Evolutionary conservation across 306 rosid species (phyloP), one percentile per base, ranked within the genome.

Genomic region (Urtica urens): DNA sequence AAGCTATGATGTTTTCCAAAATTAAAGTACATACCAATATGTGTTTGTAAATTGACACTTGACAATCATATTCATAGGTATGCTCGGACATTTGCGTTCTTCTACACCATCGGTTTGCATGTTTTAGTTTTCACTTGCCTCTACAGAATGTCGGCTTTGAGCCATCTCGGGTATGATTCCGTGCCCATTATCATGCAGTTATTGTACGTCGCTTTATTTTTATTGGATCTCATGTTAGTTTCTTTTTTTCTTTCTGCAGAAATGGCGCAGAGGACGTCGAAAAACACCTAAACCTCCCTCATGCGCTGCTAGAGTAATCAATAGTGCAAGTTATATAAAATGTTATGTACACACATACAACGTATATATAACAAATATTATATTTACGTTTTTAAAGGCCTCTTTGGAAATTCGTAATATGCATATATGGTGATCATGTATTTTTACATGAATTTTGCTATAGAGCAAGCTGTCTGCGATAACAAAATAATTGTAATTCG

Each of bases 81-180:
- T 72, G 97, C 95, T 44, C 84, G 97, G 49, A 69, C 95, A 23
- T 90, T 84, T 49, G 95, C 93, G 23, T 90, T 90, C 81, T 90
- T 90, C 73, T 90, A 90, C 69, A 84, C 95, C 26, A 90, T 88
- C 19, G 97, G 94, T 38, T 67, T 84, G 80, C 97, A 90, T 58
- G 38, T 84, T 40, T 71, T 90, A 70, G 93, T 84, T 50, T 90
- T 90, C 69, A 84, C 93, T 37, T 90, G 94, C 62, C 97, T 90
- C 64, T 90, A 90, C 40, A 78, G 95, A 62, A 90, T 84, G 95
- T 90, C 97, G 10, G 87, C 97, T 51, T 66, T 90, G 71, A 90
- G 95, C 69, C 59, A 90, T 69, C 87, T 84, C 4, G 65, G 97
- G 97, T 84, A 77, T 60, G 37, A 15, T 35, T 35, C 50, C 53